Evolutionary conservation across 345 rosid genomes (phyloP).

Genomic region (Euphorbia peplus): DNA sequence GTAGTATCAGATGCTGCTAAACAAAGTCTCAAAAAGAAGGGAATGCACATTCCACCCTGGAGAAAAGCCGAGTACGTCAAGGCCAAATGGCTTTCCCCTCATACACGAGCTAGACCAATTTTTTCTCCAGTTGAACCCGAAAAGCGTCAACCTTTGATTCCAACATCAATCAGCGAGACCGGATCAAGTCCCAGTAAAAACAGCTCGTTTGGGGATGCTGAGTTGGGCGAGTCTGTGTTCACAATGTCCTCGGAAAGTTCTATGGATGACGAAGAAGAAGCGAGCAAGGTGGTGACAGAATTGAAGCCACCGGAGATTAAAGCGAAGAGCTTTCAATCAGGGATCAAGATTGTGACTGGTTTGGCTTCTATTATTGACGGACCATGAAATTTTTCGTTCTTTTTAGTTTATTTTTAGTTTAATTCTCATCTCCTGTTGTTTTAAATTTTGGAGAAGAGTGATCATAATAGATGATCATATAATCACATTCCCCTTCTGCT

Average conservation of each 20-base stretch:
- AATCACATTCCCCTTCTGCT: conserved; percentile 36
- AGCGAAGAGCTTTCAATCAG: conserved; percentile 39
- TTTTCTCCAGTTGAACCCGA: not conserved
- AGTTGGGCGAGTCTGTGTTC: conserved; percentile 11
- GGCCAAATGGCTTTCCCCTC: conserved; percentile 84
- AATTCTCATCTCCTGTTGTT: not conserved
- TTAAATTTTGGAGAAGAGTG: conserved; percentile 13
- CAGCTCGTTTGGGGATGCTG: conserved; percentile 5
- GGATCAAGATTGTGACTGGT: conserved; percentile 48
- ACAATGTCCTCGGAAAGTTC: conserved; percentile 12
- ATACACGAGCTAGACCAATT: conserved; percentile 32
- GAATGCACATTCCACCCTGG: conserved; percentile 94
- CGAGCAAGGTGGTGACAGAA: conserved; percentile 14
- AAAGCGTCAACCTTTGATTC: conserved; percentile 2
- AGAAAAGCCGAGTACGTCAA: conserved; percentile 81
- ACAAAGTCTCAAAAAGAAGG: conserved; percentile 88
- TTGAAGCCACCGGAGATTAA: conserved; percentile 40
- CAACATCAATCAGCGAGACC: not conserved
- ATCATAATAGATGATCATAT: conserved; percentile 11
- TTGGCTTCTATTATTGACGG: conserved; percentile 53
- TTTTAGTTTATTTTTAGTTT: not conserved
- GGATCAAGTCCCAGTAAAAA: not conserved
- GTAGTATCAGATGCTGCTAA: conserved; percentile 84
- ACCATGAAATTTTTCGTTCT: conserved; percentile 23
- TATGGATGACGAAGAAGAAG: conserved; percentile 35